Evolutionary conservation across 176 grass and related monocot genomes (phyloP), one percentile per base, ranked within the genome.

Genomic region (Oropetium thomaeum): DNA sequence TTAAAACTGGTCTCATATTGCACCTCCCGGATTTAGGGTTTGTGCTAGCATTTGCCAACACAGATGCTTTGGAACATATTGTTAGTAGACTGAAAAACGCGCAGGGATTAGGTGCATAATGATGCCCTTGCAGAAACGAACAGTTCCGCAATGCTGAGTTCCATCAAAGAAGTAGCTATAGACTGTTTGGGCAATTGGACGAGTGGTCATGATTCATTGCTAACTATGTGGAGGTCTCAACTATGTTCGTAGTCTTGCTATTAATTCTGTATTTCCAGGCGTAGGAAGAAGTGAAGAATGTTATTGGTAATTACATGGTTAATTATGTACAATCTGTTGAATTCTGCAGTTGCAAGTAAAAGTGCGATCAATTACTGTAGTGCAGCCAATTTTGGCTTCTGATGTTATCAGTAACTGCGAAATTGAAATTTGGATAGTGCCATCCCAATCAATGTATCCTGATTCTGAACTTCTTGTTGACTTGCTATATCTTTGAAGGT

Each of bases 261-360:
- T 51, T 61, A 42, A n/a, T 71, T 25, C 12, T 73, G 64, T 70
- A 76, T 45, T 81, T 77, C 29, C 39, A 55, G 67, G 11, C 28
- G 47, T 30, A 19, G 49, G 29, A 48, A 47, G 59, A 49, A n/a
- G n/a, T n/a, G n/a, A 52, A 52, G 20, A 22, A 57, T 57, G 2
- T 11, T 57, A 11, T 5, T 12, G 10, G 53, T 9, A 57, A 57
- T 57, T 57, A 12, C 53, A 57, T 57, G 10, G 23, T 57, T 27
- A 57, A 4, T 57, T 57, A 10, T 12, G 23, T 10, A 4, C 12
- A 4, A 27, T 57, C 26, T 57, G 23, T 57, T 27, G 23, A 57
- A 27, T 57, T 57, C 10, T 57, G 53, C 1, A 25, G 53, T 27
- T 57, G 23, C 9, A 26, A 57, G 7, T 3, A 57, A 57, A 57